Base-by-base conservation (phyloP, 2,329 filamentous ascomycete species). In the Diaporthe nobilis region DNA sequence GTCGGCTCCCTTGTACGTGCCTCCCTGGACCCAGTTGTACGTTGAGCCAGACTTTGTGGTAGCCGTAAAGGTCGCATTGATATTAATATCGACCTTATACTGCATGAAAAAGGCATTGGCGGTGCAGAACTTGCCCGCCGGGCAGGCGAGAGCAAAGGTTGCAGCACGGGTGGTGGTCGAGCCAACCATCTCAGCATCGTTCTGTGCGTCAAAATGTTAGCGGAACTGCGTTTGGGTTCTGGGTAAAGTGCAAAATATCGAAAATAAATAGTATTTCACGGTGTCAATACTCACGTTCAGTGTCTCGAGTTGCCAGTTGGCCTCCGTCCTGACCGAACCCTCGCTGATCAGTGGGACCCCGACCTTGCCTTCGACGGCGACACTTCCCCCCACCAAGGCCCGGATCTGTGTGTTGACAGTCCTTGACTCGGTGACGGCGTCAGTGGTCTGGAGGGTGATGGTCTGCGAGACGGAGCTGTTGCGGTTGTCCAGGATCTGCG, bases 401-500 rank as follows among this genome's bases (percentile, higher is more conserved):
- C 55, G 53, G 17, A 76, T 61, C 20, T 61, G 42, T 6, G 75
- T 71, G n/a, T 63, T 77, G 15, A 78, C 4, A 0, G 77, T 70
- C 49, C 73, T 76, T 3, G 71, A 75, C 44, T 75, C 74, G 2
- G 73, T 78, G 5, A 78, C 61, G 20, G 77, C 71, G 12, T 76
- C 77, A 2, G 53, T 75, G 22, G 77, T 78, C 42, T 13, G 15
- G 49, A 78, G 67, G 1, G 73, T 78, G 31, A 77, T 78, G 10
- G 71, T 76, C 65, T 78, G 77, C 53, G 77, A 72, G 22, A 39
- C 68, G 34, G 73, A 76, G 17, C 67, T 75, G 68, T 78, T 78
- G 53, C 77, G 73, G 63, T 78, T 78, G 47, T 78, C 77, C 22
- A 78, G 55, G 28, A 77, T 76, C 58, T 78, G 77, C 17, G 77